Evolutionary conservation across 768 basidiomycete species (phyloP).

Genomic region (Panellus pusillus): DNA sequence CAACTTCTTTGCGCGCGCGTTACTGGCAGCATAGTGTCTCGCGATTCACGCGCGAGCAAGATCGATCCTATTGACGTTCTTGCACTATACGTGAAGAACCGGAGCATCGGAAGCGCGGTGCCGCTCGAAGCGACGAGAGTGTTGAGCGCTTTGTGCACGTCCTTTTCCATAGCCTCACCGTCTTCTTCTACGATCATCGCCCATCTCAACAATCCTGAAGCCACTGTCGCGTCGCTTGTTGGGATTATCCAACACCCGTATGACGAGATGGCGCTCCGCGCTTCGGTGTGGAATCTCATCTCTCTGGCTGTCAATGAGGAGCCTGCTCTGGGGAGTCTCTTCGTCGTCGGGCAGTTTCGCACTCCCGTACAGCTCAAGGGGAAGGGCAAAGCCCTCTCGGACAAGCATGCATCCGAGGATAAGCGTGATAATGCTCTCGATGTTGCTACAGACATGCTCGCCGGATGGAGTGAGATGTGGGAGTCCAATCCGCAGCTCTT

Average conservation of each 20-base stretch:
- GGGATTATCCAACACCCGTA: slow-evolving; percentile 78
- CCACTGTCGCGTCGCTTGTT: slow-evolving; percentile 64
- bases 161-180: slow-evolving; percentile 58
- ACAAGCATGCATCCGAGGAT: slow-evolving; percentile 32
- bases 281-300: slow-evolving; percentile 83
- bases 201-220: slow-evolving; percentile 76
- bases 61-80: slow-evolving; percentile 76
- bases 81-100: slow-evolving; percentile 63
- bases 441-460: slow-evolving; percentile 65
- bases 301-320: slow-evolving; percentile 80
- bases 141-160: slow-evolving; percentile 65
- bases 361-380: slow-evolving; percentile 44
- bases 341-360: slow-evolving; percentile 73
- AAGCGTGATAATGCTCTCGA: slow-evolving; percentile 61
- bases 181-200: slow-evolving; percentile 73
- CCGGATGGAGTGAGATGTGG: slow-evolving; percentile 75
- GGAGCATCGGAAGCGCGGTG: slow-evolving; percentile 58
- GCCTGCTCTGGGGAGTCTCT: slow-evolving; percentile 78
- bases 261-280: slow-evolving; percentile 70
- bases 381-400: slow-evolving; percentile 38
- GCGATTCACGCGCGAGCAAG: slow-evolving; percentile 47
- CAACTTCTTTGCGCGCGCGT: slow-evolving; percentile 70
- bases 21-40: slow-evolving; percentile 45
- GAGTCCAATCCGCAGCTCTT: slow-evolving; percentile 75
- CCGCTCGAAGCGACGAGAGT: slow-evolving; percentile 68